These are phyloP conservation scores for Selaginella moellendorffii DNA, from an alignment of 75 land plant genomes.

Conservation along the genomic window DNA sequence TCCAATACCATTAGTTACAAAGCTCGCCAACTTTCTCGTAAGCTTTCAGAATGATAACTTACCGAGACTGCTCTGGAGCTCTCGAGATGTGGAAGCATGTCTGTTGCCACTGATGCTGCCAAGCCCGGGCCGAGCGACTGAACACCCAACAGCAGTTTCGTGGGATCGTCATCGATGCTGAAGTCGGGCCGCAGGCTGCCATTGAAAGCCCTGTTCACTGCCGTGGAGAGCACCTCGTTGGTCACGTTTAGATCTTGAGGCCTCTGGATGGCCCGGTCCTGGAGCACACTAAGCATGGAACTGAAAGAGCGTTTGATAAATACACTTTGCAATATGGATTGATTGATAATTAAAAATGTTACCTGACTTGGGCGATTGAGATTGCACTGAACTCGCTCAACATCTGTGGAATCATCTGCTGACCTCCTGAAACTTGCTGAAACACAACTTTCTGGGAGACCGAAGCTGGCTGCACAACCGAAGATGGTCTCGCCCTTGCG, in stretches of 20 bases:
- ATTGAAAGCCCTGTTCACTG: neutral
- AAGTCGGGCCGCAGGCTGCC: neutral
- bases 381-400: neutral
- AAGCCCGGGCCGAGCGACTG: neutral
- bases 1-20: neutral
- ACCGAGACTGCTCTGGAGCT: neutral
- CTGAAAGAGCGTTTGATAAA: too few relatives aligned
- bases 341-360: too few relatives aligned
- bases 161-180: neutral
- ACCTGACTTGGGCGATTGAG: neutral
- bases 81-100: neutral
- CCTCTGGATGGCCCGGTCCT: neutral
- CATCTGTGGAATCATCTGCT: neutral
- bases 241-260: neutral
- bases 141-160: neutral
- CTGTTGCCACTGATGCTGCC: neutral
- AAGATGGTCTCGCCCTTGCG: too few relatives aligned
- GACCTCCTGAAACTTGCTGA: neutral
- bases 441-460: neutral
- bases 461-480: neutral
- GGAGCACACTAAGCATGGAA: neutral
- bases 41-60: too few relatives aligned
- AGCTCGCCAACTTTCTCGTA: neutral
- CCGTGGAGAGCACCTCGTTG: neutral
- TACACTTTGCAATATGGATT: too few relatives aligned